Conservation (phyloP, 2,329 filamentous ascomycete genomes). For the Monilinia polystroma region DNA sequence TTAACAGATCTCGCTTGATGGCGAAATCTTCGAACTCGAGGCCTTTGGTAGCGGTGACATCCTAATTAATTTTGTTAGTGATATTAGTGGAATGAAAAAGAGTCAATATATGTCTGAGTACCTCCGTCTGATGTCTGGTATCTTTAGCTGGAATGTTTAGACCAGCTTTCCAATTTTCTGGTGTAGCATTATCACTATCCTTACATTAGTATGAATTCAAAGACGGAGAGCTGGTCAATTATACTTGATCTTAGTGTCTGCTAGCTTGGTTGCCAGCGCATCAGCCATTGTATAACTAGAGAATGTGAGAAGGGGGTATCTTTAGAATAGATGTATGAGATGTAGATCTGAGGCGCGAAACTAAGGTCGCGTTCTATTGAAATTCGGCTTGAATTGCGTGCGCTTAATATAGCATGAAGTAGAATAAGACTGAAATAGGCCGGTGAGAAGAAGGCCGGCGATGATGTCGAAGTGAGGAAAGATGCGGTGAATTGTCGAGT, state of each 20-base stretch:
- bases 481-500: conserved; percentile 14
- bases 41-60: conserved; percentile 97
- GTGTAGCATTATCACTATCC: conserved; percentile 29
- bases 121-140: conserved; percentile 77
- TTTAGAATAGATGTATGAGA: conserved; percentile 8
- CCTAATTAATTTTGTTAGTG: conserved; percentile 51
- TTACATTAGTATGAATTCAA: conserved; percentile 21
- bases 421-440: conserved; percentile 10
- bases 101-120: conserved; percentile 40
- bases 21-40: conserved; percentile 97
- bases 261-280: conserved; percentile 54
- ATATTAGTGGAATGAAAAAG: background rate
- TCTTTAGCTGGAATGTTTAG: conserved; percentile 73
- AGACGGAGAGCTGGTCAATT: background rate
- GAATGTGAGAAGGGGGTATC: conserved; percentile 6
- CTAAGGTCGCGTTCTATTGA: conserved; percentile 19
- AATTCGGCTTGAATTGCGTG: conserved; percentile 20
- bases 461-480: conserved; percentile 1
- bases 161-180: conserved; percentile 71
- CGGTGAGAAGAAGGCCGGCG: background rate
- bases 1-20: conserved; percentile 90
- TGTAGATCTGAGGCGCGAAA: conserved; percentile 17
- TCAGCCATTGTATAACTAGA: conserved; percentile 45
- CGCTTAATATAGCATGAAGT: conserved; percentile 22
- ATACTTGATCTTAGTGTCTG: conserved; percentile 52